Percentiles rank a stretch among this genome's conserved stretches.
phyloP scores from a whole-genome alignment of 2,329 filamentous ascomycete species.

The Aspergillus glaucus region DNA sequence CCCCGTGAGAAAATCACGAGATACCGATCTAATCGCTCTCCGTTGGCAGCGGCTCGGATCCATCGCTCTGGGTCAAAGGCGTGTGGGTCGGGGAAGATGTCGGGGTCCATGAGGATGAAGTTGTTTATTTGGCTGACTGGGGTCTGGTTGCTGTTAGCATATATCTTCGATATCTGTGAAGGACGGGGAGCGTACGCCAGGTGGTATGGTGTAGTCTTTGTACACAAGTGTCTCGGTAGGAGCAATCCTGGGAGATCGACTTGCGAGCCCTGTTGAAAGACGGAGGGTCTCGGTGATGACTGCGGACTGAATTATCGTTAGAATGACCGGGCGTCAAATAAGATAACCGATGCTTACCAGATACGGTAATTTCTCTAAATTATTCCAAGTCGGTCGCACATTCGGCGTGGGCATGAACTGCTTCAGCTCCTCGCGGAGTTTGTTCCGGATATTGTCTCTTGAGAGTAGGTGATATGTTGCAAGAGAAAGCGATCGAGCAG shows the following conservation, averaged over 20 bases:
- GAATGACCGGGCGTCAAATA: too few species aligned
- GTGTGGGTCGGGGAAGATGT: constrained; percentile 18
- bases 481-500: constrained; percentile 21
- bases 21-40: constrained; percentile 14
- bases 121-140: constrained; percentile 13
- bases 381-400: constrained; percentile 17
- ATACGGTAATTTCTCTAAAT: constrained; percentile 38
- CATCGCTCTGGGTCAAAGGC: constrained; percentile 22
- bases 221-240: constrained; percentile 22
- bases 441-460: constrained; percentile 10
- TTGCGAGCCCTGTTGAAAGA: constrained; percentile 34
- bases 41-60: constrained; percentile 12
- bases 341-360: constrained; percentile 15
- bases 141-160: constrained; percentile 8
- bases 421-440: constrained; percentile 23
- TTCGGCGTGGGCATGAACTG: constrained; percentile 21
- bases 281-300: constrained; percentile 28
- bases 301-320: constrained; percentile 4
- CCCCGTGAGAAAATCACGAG: constrained; percentile 21
- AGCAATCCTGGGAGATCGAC: constrained; percentile 21
- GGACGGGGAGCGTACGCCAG: constrained; percentile 14
- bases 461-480: constrained; percentile 21
- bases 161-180: neutral
- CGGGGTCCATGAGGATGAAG: constrained; percentile 16
- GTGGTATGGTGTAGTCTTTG: constrained; percentile 25